Conservation (phyloP, 257 asterid species). For the Ehretia macrophylla region DNA sequence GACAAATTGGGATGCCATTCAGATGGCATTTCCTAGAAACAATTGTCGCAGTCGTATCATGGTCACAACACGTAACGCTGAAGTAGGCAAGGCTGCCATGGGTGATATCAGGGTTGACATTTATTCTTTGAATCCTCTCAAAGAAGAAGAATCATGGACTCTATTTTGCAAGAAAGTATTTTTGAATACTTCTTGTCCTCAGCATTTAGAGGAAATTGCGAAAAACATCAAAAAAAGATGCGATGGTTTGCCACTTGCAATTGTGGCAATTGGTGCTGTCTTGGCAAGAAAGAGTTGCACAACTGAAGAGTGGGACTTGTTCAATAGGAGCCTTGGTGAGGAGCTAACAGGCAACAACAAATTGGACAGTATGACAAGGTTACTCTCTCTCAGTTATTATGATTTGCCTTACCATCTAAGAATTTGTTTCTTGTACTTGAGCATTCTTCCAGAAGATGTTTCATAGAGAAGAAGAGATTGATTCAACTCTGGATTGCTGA, state of each 20-base stretch:
- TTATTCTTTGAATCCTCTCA: constrained; percentile 9
- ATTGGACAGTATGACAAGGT: neutral
- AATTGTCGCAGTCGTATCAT: constrained; percentile 25
- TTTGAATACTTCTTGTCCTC: constrained; percentile 12
- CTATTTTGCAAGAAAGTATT: constrained; percentile 18
- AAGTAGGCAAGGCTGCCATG: neutral
- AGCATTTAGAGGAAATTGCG: constrained; percentile 8
- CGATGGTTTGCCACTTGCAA: constrained; percentile 32
- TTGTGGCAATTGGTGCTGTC: constrained; percentile 23
- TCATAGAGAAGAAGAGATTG: neutral
- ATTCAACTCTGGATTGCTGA: constrained; percentile 7
- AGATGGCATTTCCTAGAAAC: constrained; percentile 19
- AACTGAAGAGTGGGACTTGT: constrained; percentile 3
- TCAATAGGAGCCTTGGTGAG: constrained; percentile 1
- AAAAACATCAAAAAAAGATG: constrained; percentile 11
- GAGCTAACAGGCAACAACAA: neutral
- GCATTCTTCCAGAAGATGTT: constrained; percentile 17
- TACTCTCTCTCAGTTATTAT: constrained; percentile 14
- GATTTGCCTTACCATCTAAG: constrained; percentile 6
- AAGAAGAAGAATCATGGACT: constrained; percentile 9
- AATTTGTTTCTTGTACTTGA: constrained; percentile 7
- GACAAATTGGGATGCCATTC: constrained; percentile 25
- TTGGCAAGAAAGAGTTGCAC: constrained; percentile 6
- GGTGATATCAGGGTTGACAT: constrained; percentile 4
- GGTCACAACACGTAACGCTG: constrained; percentile 18